Evolutionary conservation across 2,329 filamentous ascomycete species (phyloP).

Genomic region (Hypomyces perniciosus): DNA sequence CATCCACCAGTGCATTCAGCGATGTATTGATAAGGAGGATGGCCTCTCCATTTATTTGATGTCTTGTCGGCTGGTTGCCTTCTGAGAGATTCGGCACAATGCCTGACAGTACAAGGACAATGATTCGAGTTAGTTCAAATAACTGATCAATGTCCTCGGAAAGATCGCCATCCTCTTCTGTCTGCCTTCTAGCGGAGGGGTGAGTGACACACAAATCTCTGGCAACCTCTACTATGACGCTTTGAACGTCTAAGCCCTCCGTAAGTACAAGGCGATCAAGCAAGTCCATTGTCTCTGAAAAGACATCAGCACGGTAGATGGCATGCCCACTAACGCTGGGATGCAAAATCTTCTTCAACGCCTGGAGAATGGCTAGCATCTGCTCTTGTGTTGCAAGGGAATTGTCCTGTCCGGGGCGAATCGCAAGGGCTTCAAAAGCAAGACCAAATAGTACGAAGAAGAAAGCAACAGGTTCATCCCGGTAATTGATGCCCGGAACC

Average conservation of each 20-base stretch:
- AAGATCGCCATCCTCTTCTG: constrained; percentile 63
- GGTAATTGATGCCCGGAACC: constrained; percentile 85
- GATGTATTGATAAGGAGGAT: constrained; percentile 72
- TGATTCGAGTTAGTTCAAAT: constrained; percentile 93
- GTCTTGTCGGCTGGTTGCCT: constrained; percentile 57
- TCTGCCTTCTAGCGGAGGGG: constrained; percentile 65
- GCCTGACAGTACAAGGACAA: constrained; percentile 85
- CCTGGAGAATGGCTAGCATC: constrained; percentile 80
- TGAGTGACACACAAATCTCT: constrained; percentile 85
- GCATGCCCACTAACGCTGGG: constrained; percentile 93
- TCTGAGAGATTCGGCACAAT: constrained; percentile 77
- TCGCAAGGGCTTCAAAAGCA: constrained; percentile 90
- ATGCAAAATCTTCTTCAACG: constrained; percentile 89
- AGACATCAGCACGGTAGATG: constrained; percentile 92
- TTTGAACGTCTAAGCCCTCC: constrained; percentile 81
- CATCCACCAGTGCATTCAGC: constrained; percentile 84
- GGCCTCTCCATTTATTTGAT: constrained; percentile 82
- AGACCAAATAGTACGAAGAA: constrained; percentile 98
- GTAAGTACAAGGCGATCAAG: constrained; percentile 89
- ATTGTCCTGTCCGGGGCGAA: constrained; percentile 51
- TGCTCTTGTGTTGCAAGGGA: constrained; percentile 66
- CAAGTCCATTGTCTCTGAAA: constrained; percentile 94
- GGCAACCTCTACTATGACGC: constrained; percentile 89
- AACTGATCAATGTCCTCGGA: constrained; percentile 97
- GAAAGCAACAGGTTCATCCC: constrained; percentile 95